Evolutionary conservation across 208 protist species (phyloP), one percentile per base, ranked within the genome.

Genomic region (Acanthamoeba castellanii): DNA sequence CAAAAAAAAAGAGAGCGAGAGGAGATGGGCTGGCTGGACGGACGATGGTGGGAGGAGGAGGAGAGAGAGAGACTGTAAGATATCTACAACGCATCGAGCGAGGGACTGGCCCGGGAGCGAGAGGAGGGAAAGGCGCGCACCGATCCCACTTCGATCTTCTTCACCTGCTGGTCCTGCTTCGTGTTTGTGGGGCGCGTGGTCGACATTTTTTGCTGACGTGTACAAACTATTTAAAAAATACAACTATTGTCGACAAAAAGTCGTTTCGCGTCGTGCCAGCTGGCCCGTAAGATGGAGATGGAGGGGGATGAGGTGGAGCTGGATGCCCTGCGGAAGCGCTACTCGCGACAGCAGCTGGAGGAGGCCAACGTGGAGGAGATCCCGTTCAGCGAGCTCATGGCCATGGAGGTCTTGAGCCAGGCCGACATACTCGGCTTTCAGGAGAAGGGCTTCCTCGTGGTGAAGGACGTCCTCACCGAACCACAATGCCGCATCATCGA

Each of bases 341-440:
- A 78, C 70, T 78, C 32, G 70, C 14, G 1, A 1, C 9, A 78
- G 34, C n/a, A 78, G 32, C 16, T 78, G n/a, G 70, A 78, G 34
- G 70, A 78, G 13, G 70, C 70, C 20, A 78, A 78, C 70, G 70
- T 78, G 70, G 70, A 78, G 34, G 70, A 78, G 34, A 78, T 78
- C n/a, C 20, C 32, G 3, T 78, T 78, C 34, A 42, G 13, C 32
- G 14, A 78, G 70, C 70, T 78, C 70, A 78, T 78, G 70, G 9
- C 7, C 7, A 78, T 47, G 70, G 20, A 78, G 14, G 34, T 78
- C 16, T 30, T 78, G 70, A 47, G 14, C 32, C 18, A 34, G 25
- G 34, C 11, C 7, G 70, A 78, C 16, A 45, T 78, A 9, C 11
- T 9, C n/a, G 3, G 6, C 6, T 78, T 78, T 30, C 70, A 25